Conservation (phyloP, 2,329 filamentous ascomycete genomes). For the Talaromyces sp. region DNA sequence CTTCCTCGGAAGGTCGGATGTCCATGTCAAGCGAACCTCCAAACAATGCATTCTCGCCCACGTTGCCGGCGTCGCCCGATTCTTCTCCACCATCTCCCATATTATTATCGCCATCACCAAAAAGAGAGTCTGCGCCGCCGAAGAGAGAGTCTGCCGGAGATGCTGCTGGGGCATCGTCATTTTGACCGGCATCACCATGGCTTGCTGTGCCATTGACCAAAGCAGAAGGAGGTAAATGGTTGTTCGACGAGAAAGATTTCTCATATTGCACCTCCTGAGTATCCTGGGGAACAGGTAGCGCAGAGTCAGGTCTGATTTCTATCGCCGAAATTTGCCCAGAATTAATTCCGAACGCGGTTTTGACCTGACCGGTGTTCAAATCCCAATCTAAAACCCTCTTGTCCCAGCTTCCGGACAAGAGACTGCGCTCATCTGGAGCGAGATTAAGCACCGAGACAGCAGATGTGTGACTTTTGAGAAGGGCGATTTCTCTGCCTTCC, state of each 20-base stretch:
- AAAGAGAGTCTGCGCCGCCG: conserved; percentile 79
- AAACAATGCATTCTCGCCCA: conserved; percentile 83
- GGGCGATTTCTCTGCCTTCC: conserved; percentile 83
- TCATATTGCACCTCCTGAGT: conserved; percentile 56
- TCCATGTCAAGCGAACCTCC: conserved; percentile 68
- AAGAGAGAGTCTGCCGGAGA: conserved; percentile 79
- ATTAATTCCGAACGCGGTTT: conserved; percentile 71
- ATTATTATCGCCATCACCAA: conserved; percentile 71
- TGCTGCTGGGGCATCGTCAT: conserved; percentile 58
- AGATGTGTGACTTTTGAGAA: conserved; percentile 78
- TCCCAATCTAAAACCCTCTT: conserved; percentile 95
- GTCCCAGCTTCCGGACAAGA: conserved; percentile 94
- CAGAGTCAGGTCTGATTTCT: conserved; percentile 76
- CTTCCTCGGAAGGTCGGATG: conserved; percentile 49
- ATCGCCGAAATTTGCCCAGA: conserved; percentile 84
- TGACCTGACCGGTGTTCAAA: conserved; percentile 75
- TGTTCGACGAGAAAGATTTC: conserved; percentile 75
- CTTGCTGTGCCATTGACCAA: conserved; percentile 39
- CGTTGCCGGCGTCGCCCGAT: conserved; percentile 62
- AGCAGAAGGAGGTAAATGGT: conserved; percentile 57
- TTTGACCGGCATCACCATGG: conserved; percentile 35
- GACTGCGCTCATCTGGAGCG: conserved; percentile 77
- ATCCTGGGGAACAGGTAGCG: conserved; percentile 70
- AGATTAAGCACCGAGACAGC: conserved; percentile 85
- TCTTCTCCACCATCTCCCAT: conserved; percentile 46